Evolutionary conservation across 768 basidiomycete genomes (phyloP).

Genomic region (Suillus paluster): DNA sequence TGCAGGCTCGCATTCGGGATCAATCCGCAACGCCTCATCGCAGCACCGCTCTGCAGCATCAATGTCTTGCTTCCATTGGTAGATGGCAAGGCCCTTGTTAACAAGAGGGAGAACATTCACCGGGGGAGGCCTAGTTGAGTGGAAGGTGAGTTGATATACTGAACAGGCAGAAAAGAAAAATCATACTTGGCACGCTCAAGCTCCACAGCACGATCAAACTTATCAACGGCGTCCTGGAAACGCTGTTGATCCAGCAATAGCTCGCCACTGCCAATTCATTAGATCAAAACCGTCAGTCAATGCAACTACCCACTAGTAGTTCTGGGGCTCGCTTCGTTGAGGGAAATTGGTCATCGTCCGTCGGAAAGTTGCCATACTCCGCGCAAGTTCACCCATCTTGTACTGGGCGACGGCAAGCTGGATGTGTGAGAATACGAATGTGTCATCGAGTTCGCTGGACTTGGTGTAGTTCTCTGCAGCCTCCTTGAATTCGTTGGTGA

Average conservation of each 20-base stretch:
- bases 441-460: conserved; percentile 83
- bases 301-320: conserved; percentile 81
- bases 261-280: conserved; percentile 69
- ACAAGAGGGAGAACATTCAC: conserved; percentile 91
- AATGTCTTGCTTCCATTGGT: conserved; percentile 95
- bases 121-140: conserved; percentile 43
- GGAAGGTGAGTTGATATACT: background rate
- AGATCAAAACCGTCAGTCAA: background rate
- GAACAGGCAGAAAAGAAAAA: background rate
- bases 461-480: conserved; percentile 92
- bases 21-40: conserved; percentile 84
- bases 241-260: conserved; percentile 90
- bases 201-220: conserved; percentile 91
- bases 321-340: conserved; percentile 84
- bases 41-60: conserved; percentile 82
- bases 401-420: conserved; percentile 97
- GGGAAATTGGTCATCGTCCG: conserved; percentile 86
- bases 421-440: conserved; percentile 96
- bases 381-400: conserved; percentile 80
- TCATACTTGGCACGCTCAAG: conserved; percentile 78
- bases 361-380: conserved; percentile 91
- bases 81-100: conserved; percentile 96
- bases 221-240: conserved; percentile 86
- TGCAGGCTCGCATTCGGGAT: conserved; percentile 95
- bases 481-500: conserved; percentile 85